Conservation (phyloP, 768 basidiomycete genomes). For the Lyophyllum decastes region DNA sequence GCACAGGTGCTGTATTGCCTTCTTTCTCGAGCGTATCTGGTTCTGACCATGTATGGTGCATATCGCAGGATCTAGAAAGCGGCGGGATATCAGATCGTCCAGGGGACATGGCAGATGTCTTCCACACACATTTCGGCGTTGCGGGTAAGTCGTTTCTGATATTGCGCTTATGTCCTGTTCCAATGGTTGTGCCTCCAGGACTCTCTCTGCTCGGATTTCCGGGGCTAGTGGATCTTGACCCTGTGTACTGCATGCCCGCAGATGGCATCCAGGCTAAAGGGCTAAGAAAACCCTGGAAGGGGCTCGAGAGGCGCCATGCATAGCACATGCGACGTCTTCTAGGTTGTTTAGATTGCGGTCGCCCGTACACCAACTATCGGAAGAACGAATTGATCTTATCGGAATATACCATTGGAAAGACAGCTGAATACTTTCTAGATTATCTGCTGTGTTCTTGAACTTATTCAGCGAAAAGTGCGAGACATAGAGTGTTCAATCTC, state of each 20-base stretch:
- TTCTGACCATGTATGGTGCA: background rate
- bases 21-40: background rate
- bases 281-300: constrained; percentile 67
- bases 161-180: background rate
- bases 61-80: constrained; percentile 72
- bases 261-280: constrained; percentile 68
- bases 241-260: constrained; percentile 96
- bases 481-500: too few species aligned
- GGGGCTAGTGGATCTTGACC: constrained; percentile 82
- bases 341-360: background rate
- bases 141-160: constrained; percentile 52
- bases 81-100: constrained; percentile 96
- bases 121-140: constrained; percentile 92
- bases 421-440: background rate
- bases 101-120: constrained; percentile 95
- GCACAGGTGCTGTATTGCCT: constrained; percentile 60
- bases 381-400: background rate
- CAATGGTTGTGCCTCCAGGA: constrained; percentile 40
- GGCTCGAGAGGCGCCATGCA: constrained; percentile 40
- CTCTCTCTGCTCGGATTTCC: constrained; percentile 89
- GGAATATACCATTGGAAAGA: background rate
- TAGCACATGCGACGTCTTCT: background rate
- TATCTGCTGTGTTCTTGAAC: background rate
- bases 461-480: too few species aligned
- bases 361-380: background rate